Evolutionary conservation across 768 basidiomycete species (phyloP).

Genomic region (Galerina sulciceps): DNA sequence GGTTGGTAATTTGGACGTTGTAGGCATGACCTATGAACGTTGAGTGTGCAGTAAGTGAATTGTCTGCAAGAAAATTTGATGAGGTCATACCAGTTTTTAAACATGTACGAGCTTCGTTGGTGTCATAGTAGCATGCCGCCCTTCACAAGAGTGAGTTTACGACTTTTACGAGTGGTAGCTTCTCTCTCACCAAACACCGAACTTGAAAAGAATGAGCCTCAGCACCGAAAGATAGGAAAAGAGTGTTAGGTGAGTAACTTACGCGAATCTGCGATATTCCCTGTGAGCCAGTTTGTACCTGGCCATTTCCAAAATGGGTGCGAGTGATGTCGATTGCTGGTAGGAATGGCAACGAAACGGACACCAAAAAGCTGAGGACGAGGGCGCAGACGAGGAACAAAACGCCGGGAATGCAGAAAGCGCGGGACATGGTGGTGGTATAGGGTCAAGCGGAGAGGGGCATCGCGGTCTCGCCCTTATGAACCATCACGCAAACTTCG

Average conservation of each 20-base stretch:
- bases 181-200: slow-evolving; percentile 68
- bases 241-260: slow-evolving; percentile 29
- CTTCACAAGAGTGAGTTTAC: slow-evolving; percentile 34
- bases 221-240: slow-evolving; percentile 3
- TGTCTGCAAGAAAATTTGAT: not conserved
- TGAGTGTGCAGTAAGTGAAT: not conserved
- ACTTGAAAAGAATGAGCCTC: slow-evolving; percentile 38
- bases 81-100: slow-evolving; percentile 41
- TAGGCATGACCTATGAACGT: slow-evolving; percentile 57
- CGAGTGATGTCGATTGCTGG: slow-evolving; percentile 70
- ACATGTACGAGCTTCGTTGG: slow-evolving; percentile 22
- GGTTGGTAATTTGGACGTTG: slow-evolving; percentile 42
- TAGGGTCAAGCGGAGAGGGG: slow-evolving; percentile 14
- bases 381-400: slow-evolving; percentile 60
- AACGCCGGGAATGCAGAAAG: slow-evolving; percentile 67
- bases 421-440: slow-evolving; percentile 36
- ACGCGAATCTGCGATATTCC: slow-evolving; percentile 57
- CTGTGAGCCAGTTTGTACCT: slow-evolving; percentile 19
- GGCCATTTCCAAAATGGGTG: slow-evolving; percentile 47
- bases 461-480: not conserved
- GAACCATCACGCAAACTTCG: not conserved
- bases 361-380: slow-evolving; percentile 67
- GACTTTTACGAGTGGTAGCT: not conserved
- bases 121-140: slow-evolving; percentile 62
- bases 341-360: slow-evolving; percentile 74